phyloP scores from a whole-genome alignment of 768 basidiomycete genomes.

The Dictyophora rubrovolvata region DNA sequence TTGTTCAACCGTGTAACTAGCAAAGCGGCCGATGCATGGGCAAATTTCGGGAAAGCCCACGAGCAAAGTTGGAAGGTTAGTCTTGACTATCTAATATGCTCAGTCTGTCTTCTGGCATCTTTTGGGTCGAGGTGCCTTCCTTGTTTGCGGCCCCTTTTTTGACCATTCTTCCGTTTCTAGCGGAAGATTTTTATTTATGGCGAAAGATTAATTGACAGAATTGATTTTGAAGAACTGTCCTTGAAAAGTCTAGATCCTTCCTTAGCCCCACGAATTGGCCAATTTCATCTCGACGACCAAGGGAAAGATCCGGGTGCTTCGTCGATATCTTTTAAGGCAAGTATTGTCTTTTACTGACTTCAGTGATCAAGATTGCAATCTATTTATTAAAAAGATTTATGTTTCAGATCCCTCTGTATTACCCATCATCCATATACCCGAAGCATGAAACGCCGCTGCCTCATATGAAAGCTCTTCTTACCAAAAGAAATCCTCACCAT shows the following conservation, averaged over 20 bases:
- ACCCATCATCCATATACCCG: slow-evolving; percentile 38
- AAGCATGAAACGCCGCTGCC: slow-evolving; percentile 22
- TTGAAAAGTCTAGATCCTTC: slow-evolving; percentile 66
- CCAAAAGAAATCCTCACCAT: slow-evolving; percentile 51
- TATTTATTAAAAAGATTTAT: not conserved
- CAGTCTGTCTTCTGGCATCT: no score
- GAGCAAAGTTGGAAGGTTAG: slow-evolving; percentile 65
- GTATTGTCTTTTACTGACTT: not conserved
- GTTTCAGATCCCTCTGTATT: slow-evolving; percentile 46
- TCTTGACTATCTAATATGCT: slow-evolving; percentile 6
- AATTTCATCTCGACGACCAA: not conserved
- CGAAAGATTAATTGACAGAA: slow-evolving; percentile 55
- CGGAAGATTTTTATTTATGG: slow-evolving; percentile 50
- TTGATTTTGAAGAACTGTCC: slow-evolving; percentile 75
- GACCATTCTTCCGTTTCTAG: slow-evolving; percentile 25
- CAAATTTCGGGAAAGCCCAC: slow-evolving; percentile 53
- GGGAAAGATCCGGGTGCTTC: not conserved
- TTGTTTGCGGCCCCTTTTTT: not conserved
- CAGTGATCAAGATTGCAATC: not conserved
- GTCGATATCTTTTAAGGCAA: not conserved
- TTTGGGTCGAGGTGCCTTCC: slow-evolving; percentile 9
- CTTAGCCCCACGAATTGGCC: slow-evolving; percentile 40
- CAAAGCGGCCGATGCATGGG: slow-evolving; percentile 53
- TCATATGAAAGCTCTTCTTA: slow-evolving; percentile 43
- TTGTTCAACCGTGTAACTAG: slow-evolving; percentile 36